Conservation (phyloP, 108 stramenopile species). For the Phaeodactylum tricornutum region DNA sequence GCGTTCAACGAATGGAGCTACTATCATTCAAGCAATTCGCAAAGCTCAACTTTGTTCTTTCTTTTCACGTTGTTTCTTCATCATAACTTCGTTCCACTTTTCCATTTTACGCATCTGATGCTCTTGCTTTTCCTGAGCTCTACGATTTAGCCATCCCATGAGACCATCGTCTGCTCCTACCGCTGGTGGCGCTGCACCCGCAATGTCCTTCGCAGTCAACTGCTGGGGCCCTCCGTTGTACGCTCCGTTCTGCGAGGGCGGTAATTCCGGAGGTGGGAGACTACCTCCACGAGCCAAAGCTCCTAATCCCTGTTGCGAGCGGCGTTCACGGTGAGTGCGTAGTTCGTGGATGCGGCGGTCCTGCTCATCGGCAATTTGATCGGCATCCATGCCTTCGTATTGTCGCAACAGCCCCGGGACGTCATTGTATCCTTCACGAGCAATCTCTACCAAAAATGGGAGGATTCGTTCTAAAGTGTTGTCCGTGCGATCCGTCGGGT, state of each 20-base stretch:
- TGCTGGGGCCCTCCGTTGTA: slow-evolving; percentile 25
- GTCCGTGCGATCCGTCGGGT: slow-evolving; percentile 68
- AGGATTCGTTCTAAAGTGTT: slow-evolving; percentile 69
- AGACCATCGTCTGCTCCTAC: slow-evolving; percentile 28
- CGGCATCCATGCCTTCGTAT: slow-evolving; percentile 78
- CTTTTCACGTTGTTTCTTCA: slow-evolving; percentile 69
- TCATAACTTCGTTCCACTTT: slow-evolving; percentile 88
- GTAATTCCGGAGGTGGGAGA: slow-evolving; percentile 60
- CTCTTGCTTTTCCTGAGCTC: slow-evolving; percentile 76
- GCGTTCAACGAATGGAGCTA: too few relatives aligned
- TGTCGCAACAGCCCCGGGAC: slow-evolving; percentile 59
- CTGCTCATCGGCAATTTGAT: slow-evolving; percentile 83
- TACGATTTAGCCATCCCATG: slow-evolving; percentile 67
- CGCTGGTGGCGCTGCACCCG: slow-evolving; percentile 52
- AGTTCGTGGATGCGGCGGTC: slow-evolving; percentile 53
- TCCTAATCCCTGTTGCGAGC: slow-evolving; percentile 49
- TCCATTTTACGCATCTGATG: slow-evolving; percentile 70
- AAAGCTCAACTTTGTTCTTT: too few relatives aligned
- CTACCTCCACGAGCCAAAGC: slow-evolving; percentile 37
- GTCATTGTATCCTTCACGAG: slow-evolving; percentile 64
- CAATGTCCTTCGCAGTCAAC: slow-evolving; percentile 78
- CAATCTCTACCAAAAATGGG: slow-evolving; percentile 81
- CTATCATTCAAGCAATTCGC: too few relatives aligned
- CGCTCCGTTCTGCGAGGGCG: slow-evolving; percentile 19
- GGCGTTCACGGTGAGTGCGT: slow-evolving; percentile 27